Evolutionary conservation across 2,329 filamentous ascomycete species (phyloP), one percentile per base, ranked within the genome.

Genomic region (Colletotrichum sp.): DNA sequence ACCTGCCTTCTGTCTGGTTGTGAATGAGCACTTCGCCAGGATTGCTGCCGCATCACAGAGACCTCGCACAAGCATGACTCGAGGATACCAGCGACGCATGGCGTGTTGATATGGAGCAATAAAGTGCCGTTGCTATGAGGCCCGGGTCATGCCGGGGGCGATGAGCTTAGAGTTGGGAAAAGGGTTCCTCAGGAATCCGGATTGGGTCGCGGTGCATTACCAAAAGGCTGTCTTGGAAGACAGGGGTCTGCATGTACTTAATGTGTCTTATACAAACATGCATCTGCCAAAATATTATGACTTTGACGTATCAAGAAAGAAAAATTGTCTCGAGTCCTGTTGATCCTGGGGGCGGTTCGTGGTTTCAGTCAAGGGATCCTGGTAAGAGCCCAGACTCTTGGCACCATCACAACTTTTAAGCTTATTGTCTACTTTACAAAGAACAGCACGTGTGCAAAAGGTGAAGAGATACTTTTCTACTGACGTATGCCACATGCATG

Each of bases 161-260:
- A 8, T 15, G 30, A 62, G 69, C 24, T 36, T 9, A 26, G 36
- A 30, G 64, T 26, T 15, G 49, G n/a, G 26, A 21, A 28, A 52
- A 30, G 18, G 69, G 28, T 70, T 26, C 24, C 60, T 30, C 30
- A 32, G 62, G 24, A 18, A 28, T 65, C 39, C 39, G 24, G 36
- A 52, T 34, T 63, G 72, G 72, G 69, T 63, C 44, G 57, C 55
- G 69, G 55, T 36, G 52, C 52, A 75, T 57, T 24, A 63, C 34
- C 32, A 26, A 67, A 60, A 36, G 62, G 52, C 36, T 62, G 36
- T 67, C 52, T 36, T 72, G 36, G 24, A 30, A 66, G 69, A 66
- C 55, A 57, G 39, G 55, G 63, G 34, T 72, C 63, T 55, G 55
- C 55, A 75, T 67, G 63, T 67, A 49, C 32, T 72, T 68, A 67